Base-by-base conservation (phyloP, 345 rosid species). In the Gossypium sturtianum region DNA sequence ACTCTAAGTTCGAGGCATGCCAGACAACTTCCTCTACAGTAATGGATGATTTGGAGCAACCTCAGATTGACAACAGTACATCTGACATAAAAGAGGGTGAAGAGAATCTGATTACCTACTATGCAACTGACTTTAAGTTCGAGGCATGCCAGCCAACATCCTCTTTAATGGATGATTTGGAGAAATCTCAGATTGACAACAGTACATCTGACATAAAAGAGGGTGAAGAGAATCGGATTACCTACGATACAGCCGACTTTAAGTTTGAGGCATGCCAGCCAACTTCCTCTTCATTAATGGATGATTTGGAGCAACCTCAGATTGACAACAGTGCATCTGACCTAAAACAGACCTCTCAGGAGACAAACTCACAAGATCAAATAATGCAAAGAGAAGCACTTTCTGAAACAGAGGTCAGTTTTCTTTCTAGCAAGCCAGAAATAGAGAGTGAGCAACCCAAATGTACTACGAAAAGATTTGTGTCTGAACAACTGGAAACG, bases 401-500 rank as follows among this genome's bases (percentile, higher is more conserved):
- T 81, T 61, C 83, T 79, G 74, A 75, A 58, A 79, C 49, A 38
- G 87, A 69, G 64, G 23, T 52, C 12, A 64, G 73, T 71, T 63
- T 79, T 77, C 70, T 70, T 73, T 75, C 83, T 41, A 59, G 48
- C 58, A 73, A 81, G 66, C 78, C 78, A 68, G 90, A 88, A 82
- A 62, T 41, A 44, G 89, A 79, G 77, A 76, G 75, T 52, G 96
- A 88, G 69, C 88, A 81, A 76, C 83, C 88, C 67, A 87, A 88
- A 66, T 86, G 48, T 43, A 83, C 96, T 72, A 79, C 77, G 82
- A 89, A 93, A 81, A 87, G 91, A 73, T 22, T 65, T 71, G 88
- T 89, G 58, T 76, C 89, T 48, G 91, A 86, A 45, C 79, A 83
- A 73, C 80, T 79, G 41, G 89, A 82, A 76, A 79, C 79, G 6